These are phyloP conservation scores for Ogataea thermomethanolica DNA, from an alignment of 805 yeast genomes.

Conservation along the genomic window DNA sequence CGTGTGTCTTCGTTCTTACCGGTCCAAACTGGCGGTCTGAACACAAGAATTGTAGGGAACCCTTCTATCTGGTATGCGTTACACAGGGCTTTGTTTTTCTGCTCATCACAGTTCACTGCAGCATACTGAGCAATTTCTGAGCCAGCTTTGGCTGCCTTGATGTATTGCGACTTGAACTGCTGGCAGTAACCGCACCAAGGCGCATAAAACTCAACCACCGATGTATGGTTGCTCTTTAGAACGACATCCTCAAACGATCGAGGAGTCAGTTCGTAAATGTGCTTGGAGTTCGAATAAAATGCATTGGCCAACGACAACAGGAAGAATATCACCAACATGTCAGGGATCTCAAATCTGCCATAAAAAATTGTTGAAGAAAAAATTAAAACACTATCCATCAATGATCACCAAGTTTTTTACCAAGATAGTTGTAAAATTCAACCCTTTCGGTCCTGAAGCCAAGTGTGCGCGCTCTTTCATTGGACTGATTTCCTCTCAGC, in stretches of 20 bases:
- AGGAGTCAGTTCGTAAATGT: conserved; percentile 28
- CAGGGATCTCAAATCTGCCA: background rate
- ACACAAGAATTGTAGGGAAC: conserved; percentile 79
- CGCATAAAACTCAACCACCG: conserved; percentile 87
- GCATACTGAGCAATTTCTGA: conserved; percentile 62
- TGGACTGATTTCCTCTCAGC: conserved; percentile 73
- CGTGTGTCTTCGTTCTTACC: conserved; percentile 15
- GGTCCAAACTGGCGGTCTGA: conserved; percentile 70
- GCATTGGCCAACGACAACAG: conserved; percentile 8
- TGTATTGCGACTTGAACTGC: conserved; percentile 59
- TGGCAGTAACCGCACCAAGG: conserved; percentile 98
- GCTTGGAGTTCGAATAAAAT: conserved; percentile 24
- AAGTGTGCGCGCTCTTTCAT: conserved; percentile 77
- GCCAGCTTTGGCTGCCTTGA: conserved; percentile 58
- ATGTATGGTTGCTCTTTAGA: conserved; percentile 66
- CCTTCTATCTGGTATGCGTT: conserved; percentile 62
- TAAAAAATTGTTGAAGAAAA: background rate
- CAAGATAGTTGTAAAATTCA: conserved; percentile 69
- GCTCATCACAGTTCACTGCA: conserved; percentile 82
- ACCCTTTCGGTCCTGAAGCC: conserved; percentile 72
- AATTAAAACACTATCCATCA: conserved; percentile 1
- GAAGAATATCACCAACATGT: conserved; percentile 3
- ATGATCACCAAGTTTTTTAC: conserved; percentile 93
- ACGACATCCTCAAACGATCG: conserved; percentile 63
- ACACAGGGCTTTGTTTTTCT: conserved; percentile 66